Percentiles rank a stretch among this genome's conserved stretches.
phyloP scores from a whole-genome alignment of 306 rosid species.

The Astragalus membranaceus region DNA sequence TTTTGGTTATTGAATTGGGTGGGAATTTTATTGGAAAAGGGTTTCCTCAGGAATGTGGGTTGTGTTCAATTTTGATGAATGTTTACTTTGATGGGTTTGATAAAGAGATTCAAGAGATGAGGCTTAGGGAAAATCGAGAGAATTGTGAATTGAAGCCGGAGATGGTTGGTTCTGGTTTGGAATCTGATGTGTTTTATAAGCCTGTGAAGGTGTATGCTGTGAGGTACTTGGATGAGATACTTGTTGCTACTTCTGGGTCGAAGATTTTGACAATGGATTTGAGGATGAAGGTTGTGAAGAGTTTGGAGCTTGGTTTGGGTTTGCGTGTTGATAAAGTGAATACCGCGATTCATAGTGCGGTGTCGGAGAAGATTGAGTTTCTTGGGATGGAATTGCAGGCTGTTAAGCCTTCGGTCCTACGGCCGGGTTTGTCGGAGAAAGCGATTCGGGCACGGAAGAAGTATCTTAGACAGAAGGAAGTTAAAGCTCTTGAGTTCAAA shows the following conservation, averaged over 20 bases:
- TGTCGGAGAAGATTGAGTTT: constrained; percentile 78
- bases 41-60: constrained; percentile 70
- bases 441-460: constrained; percentile 83
- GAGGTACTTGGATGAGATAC: constrained; percentile 81
- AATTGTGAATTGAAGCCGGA: constrained; percentile 32
- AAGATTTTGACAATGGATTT: constrained; percentile 60
- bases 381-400: constrained; percentile 83
- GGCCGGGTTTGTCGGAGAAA: constrained; percentile 66
- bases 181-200: constrained; percentile 47
- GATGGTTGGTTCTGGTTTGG: constrained; percentile 24
- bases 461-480: constrained; percentile 85
- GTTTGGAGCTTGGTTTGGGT: constrained; percentile 55
- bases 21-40: constrained; percentile 61
- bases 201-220: constrained; percentile 79
- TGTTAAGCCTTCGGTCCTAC: constrained; percentile 60
- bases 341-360: constrained; percentile 73
- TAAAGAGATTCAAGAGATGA: constrained; percentile 59
- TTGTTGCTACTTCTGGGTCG: constrained; percentile 62
- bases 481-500: constrained; percentile 55
- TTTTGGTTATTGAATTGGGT: constrained; percentile 38
- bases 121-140: constrained; percentile 46
- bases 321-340: constrained; percentile 51
- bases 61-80: constrained; percentile 65
- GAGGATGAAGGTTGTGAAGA: constrained; percentile 41
- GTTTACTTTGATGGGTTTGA: constrained; percentile 74